Percentiles rank a stretch among this genome's conserved stretches.
Evolutionary conservation across 805 yeast species (phyloP).

Genomic region (Teunomyces funiuensis): DNA sequence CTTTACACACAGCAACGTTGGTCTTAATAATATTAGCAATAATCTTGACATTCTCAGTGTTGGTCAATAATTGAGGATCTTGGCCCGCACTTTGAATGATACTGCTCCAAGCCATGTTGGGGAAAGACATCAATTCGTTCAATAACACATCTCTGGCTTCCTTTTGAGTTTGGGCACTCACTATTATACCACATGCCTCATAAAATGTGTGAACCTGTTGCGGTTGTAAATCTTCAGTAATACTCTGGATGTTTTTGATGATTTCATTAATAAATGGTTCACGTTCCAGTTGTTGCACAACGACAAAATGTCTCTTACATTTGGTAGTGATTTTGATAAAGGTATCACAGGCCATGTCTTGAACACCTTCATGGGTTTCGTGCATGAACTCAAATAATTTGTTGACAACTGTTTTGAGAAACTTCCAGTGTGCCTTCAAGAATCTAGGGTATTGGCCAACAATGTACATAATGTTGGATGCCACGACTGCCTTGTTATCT

Average conservation of each 20-base stretch:
- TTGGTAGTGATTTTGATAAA: constrained; percentile 93
- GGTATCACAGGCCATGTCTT: constrained; percentile 99
- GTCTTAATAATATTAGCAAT: constrained; percentile 93
- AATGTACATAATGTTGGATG: constrained; percentile 99
- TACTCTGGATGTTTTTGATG: constrained; percentile 74
- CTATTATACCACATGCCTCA: constrained; percentile 94
- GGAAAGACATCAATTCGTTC: constrained; percentile 80
- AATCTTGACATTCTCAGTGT: constrained; percentile 84
- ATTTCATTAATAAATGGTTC: constrained; percentile 93
- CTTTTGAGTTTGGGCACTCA: constrained; percentile 78
- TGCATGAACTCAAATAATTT: constrained; percentile 98
- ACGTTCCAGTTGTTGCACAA: constrained; percentile 77
- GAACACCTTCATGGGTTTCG: constrained; percentile 99
- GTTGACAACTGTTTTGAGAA: constrained; percentile 90
- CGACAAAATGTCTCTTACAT: constrained; percentile 93
- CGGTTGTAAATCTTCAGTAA: constrained; percentile 91
- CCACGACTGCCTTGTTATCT: constrained; percentile 98
- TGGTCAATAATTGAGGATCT: constrained; percentile 75
- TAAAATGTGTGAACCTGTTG: constrained; percentile 98
- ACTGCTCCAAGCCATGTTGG: constrained; percentile 92
- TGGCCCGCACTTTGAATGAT: constrained; percentile 82
- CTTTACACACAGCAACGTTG: constrained; percentile 91
- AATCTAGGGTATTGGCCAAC: constrained; percentile 99
- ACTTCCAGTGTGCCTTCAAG: constrained; percentile 97
- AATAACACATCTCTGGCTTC: constrained; percentile 70